Percentiles rank a stretch among this genome's conserved stretches.
phyloP scores from a whole-genome alignment of 2,329 filamentous ascomycete species.

The Trichophyton rubrum region DNA sequence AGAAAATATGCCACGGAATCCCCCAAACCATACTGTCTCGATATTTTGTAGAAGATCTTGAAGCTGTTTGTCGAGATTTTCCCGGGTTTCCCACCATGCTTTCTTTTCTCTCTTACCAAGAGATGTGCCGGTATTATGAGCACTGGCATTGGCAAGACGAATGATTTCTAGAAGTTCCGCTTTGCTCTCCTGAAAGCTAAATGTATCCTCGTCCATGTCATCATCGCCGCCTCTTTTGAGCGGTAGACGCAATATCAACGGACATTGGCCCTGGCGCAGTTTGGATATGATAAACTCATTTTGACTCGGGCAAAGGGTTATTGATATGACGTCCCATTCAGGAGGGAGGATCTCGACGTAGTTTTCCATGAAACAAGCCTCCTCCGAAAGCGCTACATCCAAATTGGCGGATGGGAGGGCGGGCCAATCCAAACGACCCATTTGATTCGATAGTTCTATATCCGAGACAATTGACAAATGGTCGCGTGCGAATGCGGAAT shows the following conservation, averaged over 20 bases:
- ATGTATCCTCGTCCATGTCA: constrained; percentile 66
- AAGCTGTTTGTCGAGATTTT: constrained; percentile 64
- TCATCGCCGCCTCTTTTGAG: constrained; percentile 70
- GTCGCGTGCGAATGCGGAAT: constrained; percentile 31
- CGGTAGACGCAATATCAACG: constrained; percentile 77
- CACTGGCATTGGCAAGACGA: constrained; percentile 65
- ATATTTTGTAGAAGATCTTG: constrained; percentile 70
- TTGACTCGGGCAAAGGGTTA: constrained; percentile 67
- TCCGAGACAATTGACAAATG: constrained; percentile 32
- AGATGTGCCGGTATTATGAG: constrained; percentile 61
- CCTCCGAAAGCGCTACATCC: constrained; percentile 25
- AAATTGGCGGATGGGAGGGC: constrained; percentile 15
- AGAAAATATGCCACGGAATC: constrained; percentile 89
- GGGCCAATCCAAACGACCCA: constrained; percentile 42
- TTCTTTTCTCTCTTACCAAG: constrained; percentile 61
- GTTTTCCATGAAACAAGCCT: constrained; percentile 59
- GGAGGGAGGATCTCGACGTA: constrained; percentile 77
- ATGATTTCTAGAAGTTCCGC: constrained; percentile 75
- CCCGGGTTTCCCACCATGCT: constrained; percentile 81
- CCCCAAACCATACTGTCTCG: constrained; percentile 87
- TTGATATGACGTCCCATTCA: constrained; percentile 73
- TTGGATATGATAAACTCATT: constrained; percentile 86
- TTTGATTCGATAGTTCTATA: constrained; percentile 31
- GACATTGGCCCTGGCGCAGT: constrained; percentile 59
- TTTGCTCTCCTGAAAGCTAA: constrained; percentile 70